phyloP scores from a whole-genome alignment of 1,284 basidiomycete species.

The Leccinum subspadiceum region DNA sequence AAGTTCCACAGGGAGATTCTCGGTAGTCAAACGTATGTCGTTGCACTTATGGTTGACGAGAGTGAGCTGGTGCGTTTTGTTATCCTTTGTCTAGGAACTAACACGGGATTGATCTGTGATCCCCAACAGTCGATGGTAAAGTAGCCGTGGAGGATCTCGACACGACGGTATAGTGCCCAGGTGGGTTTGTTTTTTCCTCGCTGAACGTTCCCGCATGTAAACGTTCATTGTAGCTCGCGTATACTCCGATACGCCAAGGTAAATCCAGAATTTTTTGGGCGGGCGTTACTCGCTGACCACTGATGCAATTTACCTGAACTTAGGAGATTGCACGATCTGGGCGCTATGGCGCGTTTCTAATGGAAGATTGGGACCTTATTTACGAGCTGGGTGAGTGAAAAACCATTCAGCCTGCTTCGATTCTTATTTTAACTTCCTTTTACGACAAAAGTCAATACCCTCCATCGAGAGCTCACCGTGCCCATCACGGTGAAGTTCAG shows the following conservation, averaged over 20 bases:
- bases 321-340: conserved; percentile 93
- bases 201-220: not conserved
- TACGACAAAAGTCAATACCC: conserved; percentile 62
- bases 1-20: conserved; percentile 52
- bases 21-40: conserved; percentile 80
- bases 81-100: not conserved
- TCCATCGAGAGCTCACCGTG: conserved; percentile 81
- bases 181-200: conserved; percentile 37
- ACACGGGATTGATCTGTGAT: not conserved
- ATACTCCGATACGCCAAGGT: conserved; percentile 95
- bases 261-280: conserved; percentile 2
- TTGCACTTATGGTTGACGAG: conserved; percentile 98
- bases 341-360: conserved; percentile 86
- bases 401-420: not conserved
- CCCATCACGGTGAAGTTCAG: conserved; percentile 98
- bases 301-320: conserved; percentile 86
- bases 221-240: conserved; percentile 60
- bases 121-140: conserved; percentile 6
- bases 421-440: not conserved
- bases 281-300: not conserved
- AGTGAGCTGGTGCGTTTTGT: conserved; percentile 80
- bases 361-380: conserved; percentile 93
- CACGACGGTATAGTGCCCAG: conserved; percentile 80
- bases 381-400: conserved; percentile 70
- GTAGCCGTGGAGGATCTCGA: conserved; percentile 90